Evolutionary conservation across 169 alveolate species (phyloP), one percentile per base, ranked within the genome.

Genomic region (Besnoitia besnoiti): DNA sequence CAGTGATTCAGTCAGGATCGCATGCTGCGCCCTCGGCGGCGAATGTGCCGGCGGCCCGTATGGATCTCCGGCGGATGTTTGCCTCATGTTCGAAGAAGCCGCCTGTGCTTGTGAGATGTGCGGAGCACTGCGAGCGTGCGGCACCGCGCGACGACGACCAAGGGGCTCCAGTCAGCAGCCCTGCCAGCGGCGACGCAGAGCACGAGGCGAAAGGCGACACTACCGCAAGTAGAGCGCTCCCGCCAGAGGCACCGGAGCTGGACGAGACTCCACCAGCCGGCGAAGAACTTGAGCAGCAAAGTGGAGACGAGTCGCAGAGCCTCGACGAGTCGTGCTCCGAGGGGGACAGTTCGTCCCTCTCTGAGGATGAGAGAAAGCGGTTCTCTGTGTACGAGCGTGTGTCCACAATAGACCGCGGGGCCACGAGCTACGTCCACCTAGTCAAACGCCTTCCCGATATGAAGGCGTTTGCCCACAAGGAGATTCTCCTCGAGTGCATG

Each of bases 401-500:
- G 12, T 39, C 61, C 1, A 79, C 35, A 3, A 5, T 79, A 37
- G 87, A 44, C 50, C 12, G 87, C 5, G 87, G 87, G 0, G 87
- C 87, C 33, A 79, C 87, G 35, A 79, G 87, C 87, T 7, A 42
- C 50, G 59, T 79, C 10, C 59, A 79, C 59, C 59, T 79, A 1
- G 87, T 79, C 21, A 39, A 35, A 24, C 50, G 87, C 35, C 87
- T 79, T 37, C 40, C 87, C 8, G 87, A 79, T 24, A 42, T 79
- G 59, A 79, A 79, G 37, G 37, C 59, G n/a, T 79, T 79, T 39
- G 87, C 87, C 39, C 87, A 42, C 50, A 79, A 79, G 35, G 87
- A 79, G n/a, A 79, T 79, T 24, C 59, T 39, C 3, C 87, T 79
- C 59, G 87, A 44, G 59, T 39, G 50, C 37, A 42, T 79, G 50